phyloP scores from a whole-genome alignment of 176 grass and related monocot species.

The Oryza glaberrima region DNA sequence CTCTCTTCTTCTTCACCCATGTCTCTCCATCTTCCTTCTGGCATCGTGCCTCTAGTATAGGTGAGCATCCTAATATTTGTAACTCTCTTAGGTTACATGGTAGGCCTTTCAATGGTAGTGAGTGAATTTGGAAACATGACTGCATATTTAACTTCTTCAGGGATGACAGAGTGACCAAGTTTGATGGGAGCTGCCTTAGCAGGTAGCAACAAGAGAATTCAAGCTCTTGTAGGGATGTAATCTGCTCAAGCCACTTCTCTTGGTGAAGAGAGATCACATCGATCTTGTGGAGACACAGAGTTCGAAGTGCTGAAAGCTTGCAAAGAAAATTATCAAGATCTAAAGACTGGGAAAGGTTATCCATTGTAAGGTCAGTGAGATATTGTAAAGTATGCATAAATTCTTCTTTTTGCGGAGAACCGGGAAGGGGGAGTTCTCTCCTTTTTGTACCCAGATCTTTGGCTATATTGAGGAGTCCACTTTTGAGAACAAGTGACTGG shows the following conservation, averaged over 20 bases:
- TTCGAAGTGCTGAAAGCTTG: background rate
- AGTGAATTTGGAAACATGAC: conserved; percentile 3
- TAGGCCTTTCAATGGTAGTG: background rate
- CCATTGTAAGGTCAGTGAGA: conserved; percentile 22
- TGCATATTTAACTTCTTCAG: conserved; percentile 21
- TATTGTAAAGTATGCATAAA: background rate
- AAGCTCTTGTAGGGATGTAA: conserved; percentile 25
- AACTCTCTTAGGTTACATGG: conserved; percentile 32
- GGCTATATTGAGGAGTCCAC: background rate
- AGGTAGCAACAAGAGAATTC: conserved; percentile 15
- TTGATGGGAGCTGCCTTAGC: conserved; percentile 12
- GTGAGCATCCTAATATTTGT: background rate
- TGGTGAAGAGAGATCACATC: conserved; percentile 4
- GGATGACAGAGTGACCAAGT: conserved; percentile 15
- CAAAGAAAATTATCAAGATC: background rate
- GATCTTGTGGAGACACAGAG: conserved; percentile 1
- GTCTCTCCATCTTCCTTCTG: too few species aligned
- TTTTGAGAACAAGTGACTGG: too few species aligned
- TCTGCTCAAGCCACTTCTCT: conserved; percentile 19
- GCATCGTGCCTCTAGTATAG: background rate
- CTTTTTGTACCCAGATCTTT: background rate
- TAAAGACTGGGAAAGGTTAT: background rate
- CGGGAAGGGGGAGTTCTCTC: background rate
- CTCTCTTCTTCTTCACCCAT: too few species aligned
- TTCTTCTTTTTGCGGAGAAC: too few species aligned